These are phyloP conservation scores for Tetracladium maxilliforme DNA, from an alignment of 2,329 filamentous ascomycete genomes.

Conservation along the genomic window DNA sequence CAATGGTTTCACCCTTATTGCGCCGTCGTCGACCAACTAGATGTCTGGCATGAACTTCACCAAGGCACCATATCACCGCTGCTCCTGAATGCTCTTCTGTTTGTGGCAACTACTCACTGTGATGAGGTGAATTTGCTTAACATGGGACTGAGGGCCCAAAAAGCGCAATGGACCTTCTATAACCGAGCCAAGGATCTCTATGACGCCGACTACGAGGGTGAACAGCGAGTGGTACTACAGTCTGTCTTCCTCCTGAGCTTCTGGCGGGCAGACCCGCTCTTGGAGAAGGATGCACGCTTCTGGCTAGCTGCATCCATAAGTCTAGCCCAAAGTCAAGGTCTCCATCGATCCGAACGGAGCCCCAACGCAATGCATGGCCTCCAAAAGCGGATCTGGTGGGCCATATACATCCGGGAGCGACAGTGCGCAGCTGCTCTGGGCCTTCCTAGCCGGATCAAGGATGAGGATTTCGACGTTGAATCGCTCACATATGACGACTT, in stretches of 20 bases:
- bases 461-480: constrained; percentile 31
- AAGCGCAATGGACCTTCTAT: constrained; percentile 34
- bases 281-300: constrained; percentile 30
- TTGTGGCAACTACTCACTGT: constrained; percentile 37
- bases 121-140: constrained; percentile 25
- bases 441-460: constrained; percentile 27
- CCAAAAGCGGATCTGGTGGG: constrained; percentile 37
- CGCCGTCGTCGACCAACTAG: constrained; percentile 31
- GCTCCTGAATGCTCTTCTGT: constrained; percentile 35
- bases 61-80: constrained; percentile 29
- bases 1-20: constrained; percentile 41
- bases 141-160: constrained; percentile 29
- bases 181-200: constrained; percentile 33
- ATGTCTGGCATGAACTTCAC: constrained; percentile 22
- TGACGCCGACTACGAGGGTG: constrained; percentile 35
- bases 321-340: constrained; percentile 31
- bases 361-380: constrained; percentile 16
- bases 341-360: constrained; percentile 19
- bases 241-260: constrained; percentile 38
- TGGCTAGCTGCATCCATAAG: constrained; percentile 35
- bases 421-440: constrained; percentile 29
- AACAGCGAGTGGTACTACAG: constrained; percentile 32
- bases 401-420: constrained; percentile 29
- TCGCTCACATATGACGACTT: constrained; percentile 21
- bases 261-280: constrained; percentile 32